Evolutionary conservation across 2,329 filamentous ascomycete species (phyloP).

Genomic region (Cryphonectria nitschkei): DNA sequence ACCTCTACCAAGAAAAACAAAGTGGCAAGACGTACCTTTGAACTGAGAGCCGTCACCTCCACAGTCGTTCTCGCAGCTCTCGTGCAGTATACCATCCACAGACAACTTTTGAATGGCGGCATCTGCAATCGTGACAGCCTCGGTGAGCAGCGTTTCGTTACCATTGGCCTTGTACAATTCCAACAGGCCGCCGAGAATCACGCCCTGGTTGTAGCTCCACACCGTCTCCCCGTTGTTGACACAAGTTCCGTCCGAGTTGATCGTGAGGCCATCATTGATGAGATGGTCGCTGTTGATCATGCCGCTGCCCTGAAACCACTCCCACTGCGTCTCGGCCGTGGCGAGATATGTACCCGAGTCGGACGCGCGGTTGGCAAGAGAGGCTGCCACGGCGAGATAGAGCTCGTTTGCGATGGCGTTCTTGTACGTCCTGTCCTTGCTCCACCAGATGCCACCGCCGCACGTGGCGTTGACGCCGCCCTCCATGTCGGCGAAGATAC

Average conservation of each 20-base stretch:
- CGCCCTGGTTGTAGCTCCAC: constrained; percentile 62
- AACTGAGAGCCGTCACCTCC: constrained; percentile 62
- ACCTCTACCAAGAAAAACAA: no score
- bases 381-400: constrained; percentile 54
- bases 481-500: constrained; percentile 60
- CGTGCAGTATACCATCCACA: constrained; percentile 53
- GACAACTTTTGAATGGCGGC: constrained; percentile 53
- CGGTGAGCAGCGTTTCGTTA: constrained; percentile 45
- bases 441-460: constrained; percentile 63
- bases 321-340: constrained; percentile 53
- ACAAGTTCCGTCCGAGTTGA: constrained; percentile 47
- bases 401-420: constrained; percentile 62
- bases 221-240: constrained; percentile 51
- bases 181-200: constrained; percentile 55
- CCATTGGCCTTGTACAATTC: constrained; percentile 52
- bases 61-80: constrained; percentile 54
- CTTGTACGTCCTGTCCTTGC: constrained; percentile 54
- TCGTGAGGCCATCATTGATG: constrained; percentile 57
- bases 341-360: constrained; percentile 47
- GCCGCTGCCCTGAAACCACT: constrained; percentile 54
- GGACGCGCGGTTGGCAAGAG: constrained; percentile 52
- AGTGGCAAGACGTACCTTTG: constrained; percentile 51
- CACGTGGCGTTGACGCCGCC: constrained; percentile 47
- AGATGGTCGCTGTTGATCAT: constrained; percentile 54
- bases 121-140: constrained; percentile 53